A percentile compares a stretch with the other conserved stretches of the same genome.
phyloP scores from a whole-genome alignment of 2,329 filamentous ascomycete genomes.

The Bipolaris cookei region DNA sequence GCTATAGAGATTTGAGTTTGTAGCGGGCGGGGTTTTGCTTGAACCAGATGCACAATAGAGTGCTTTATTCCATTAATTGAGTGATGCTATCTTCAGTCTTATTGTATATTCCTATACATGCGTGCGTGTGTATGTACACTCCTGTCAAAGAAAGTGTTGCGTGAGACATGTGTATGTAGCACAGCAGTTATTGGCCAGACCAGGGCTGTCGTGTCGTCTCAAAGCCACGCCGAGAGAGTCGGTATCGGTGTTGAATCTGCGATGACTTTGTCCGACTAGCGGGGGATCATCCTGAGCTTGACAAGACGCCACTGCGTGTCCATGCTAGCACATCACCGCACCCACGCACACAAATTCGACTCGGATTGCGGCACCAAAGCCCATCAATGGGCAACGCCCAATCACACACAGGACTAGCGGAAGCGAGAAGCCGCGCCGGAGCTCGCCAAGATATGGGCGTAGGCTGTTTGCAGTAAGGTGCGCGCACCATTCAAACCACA shows the following conservation, averaged over 20 bases:
- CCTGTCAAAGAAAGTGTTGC: not conserved
- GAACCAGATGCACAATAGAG: not conserved
- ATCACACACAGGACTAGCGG: not conserved
- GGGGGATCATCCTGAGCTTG: not conserved
- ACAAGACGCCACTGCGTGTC: not conserved
- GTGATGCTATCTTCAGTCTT: not conserved
- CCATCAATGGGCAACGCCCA: not conserved
- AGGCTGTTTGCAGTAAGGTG: constrained; percentile 7
- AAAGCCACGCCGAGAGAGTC: not conserved
- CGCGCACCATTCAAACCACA: not conserved
- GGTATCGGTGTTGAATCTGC: not conserved
- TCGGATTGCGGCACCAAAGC: not conserved
- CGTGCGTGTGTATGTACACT: not conserved
- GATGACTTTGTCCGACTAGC: not conserved
- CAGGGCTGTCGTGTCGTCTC: not conserved
- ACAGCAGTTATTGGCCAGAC: too few species aligned
- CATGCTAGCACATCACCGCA: not conserved
- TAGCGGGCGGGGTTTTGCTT: not conserved
- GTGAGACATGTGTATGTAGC: not conserved
- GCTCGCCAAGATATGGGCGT: not conserved
- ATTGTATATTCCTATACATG: not conserved
- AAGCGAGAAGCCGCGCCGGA: not conserved
- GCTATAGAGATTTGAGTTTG: constrained; percentile 34
- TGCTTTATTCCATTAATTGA: not conserved
- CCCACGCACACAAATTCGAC: not conserved